Percentiles rank a stretch among this genome's conserved stretches.
These are phyloP conservation scores for Ceratobasidium theobromae DNA, from an alignment of 1,284 basidiomycete genomes.

Conservation along the genomic window DNA sequence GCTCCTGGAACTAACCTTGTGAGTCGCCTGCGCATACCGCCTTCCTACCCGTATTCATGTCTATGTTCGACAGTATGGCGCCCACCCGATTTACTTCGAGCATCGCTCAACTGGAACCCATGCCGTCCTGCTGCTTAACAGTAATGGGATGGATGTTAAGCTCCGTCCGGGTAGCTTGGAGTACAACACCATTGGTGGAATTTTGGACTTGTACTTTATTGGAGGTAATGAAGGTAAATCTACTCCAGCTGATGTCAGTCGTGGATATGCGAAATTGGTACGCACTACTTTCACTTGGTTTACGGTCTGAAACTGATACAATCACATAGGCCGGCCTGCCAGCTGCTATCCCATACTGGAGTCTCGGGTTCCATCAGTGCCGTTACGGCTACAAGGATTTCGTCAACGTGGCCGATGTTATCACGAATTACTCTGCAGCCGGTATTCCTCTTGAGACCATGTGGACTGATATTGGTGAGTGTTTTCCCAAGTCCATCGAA, in stretches of 20 bases:
- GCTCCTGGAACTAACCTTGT: conserved; percentile 21
- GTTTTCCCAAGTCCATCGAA: background rate
- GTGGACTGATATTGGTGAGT: conserved; percentile 71
- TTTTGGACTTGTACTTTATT: conserved; percentile 74
- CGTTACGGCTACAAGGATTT: conserved; percentile 67
- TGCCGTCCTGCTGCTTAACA: conserved; percentile 66
- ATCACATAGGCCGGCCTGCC: conserved; percentile 49
- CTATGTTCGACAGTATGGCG: conserved; percentile 53
- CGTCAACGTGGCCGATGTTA: conserved; percentile 60
- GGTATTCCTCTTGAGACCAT: conserved; percentile 59
- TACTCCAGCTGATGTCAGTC: conserved; percentile 59
- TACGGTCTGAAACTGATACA: background rate
- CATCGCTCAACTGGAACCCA: conserved; percentile 64
- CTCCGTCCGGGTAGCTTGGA: conserved; percentile 57
- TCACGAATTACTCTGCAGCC: conserved; percentile 59
- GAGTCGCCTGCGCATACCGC: background rate
- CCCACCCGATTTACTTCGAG: conserved; percentile 70
- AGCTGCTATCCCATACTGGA: conserved; percentile 70
- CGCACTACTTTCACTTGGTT: background rate
- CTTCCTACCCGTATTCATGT: background rate
- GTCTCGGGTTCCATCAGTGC: conserved; percentile 69
- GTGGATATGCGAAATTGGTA: conserved; percentile 65
- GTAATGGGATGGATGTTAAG: conserved; percentile 75
- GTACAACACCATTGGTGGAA: conserved; percentile 70
- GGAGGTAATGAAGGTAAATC: conserved; percentile 56